A percentile compares a stretch with the other conserved stretches of the same genome.
Conservation (phyloP, 1,284 basidiomycete genomes). For the Ceratobasidium theobromae region DNA sequence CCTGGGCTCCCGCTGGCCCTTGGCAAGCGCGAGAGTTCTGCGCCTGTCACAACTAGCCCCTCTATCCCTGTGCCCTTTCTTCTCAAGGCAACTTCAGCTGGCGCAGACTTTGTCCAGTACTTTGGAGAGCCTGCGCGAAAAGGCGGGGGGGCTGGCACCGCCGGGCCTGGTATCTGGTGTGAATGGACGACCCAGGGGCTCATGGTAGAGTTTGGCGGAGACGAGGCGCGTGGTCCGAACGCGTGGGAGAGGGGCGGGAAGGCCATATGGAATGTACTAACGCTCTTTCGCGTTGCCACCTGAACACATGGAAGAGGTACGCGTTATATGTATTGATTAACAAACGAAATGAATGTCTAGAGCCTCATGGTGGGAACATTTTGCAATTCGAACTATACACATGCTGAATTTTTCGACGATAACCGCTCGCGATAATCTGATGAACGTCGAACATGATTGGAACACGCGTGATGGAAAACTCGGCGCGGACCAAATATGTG, state of each 20-base stretch:
- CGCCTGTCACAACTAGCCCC: conserved; percentile 43
- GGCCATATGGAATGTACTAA: conserved; percentile 71
- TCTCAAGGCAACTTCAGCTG: conserved; percentile 57
- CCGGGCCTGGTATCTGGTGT: conserved; percentile 83
- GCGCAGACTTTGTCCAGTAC: conserved; percentile 69
- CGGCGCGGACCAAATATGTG: background rate
- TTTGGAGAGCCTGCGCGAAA: conserved; percentile 85
- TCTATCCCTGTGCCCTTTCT: conserved; percentile 44
- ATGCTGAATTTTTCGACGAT: background rate
- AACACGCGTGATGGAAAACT: conserved; percentile 18
- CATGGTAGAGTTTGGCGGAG: conserved; percentile 80
- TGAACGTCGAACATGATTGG: conserved; percentile 22
- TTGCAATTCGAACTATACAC: too few relatives aligned
- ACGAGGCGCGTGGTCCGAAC: conserved; percentile 70
- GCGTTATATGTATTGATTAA: background rate
- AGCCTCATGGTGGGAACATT: too few relatives aligned
- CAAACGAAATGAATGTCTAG: background rate
- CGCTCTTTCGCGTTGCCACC: conserved; percentile 52
- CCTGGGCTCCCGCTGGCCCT: conserved; percentile 52
- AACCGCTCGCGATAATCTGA: conserved; percentile 1
- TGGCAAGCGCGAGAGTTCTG: conserved; percentile 42
- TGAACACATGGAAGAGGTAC: background rate
- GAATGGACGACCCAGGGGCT: conserved; percentile 82
- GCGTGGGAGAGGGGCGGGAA: conserved; percentile 85
- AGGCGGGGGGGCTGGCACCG: conserved; percentile 79